Evolutionary conservation across 306 rosid species (phyloP).

Genomic region (Vigna unguiculata): DNA sequence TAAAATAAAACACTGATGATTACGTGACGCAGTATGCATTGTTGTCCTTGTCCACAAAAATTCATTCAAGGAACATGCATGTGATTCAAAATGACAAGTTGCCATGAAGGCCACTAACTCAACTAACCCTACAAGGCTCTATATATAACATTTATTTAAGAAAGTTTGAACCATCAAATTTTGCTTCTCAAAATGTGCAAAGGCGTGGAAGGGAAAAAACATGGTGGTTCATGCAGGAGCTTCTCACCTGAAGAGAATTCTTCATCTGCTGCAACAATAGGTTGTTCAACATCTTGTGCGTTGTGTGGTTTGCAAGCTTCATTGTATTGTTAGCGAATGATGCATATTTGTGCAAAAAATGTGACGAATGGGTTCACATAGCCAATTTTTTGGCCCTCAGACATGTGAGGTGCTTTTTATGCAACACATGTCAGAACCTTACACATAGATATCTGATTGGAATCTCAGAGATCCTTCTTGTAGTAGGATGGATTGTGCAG

Average conservation of each 20-base stretch:
- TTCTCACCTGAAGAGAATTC: constrained; percentile 17
- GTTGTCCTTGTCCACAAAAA: constrained; percentile 48
- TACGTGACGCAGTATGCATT: constrained; percentile 51
- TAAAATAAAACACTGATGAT: constrained; percentile 28
- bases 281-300: constrained; percentile 54
- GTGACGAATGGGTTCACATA: constrained; percentile 78
- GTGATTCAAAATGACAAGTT: constrained; percentile 24
- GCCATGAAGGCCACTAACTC: constrained; percentile 34
- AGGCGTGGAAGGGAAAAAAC: constrained; percentile 48
- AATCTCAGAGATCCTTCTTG: constrained; percentile 58
- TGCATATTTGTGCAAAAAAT: constrained; percentile 75
- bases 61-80: constrained; percentile 33
- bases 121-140: not conserved
- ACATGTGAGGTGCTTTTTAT: constrained; percentile 74
- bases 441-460: constrained; percentile 65
- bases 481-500: constrained; percentile 27
- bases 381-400: constrained; percentile 83
- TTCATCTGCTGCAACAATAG: not conserved
- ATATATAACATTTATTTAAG: not conserved
- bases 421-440: constrained; percentile 70
- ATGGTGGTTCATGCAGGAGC: constrained; percentile 34
- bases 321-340: constrained; percentile 79
- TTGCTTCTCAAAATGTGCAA: constrained; percentile 65
- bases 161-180: too few species aligned
- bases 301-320: constrained; percentile 67